phyloP scores from a whole-genome alignment of 148 eudicot species.

The Chenopodium suecicum region DNA sequence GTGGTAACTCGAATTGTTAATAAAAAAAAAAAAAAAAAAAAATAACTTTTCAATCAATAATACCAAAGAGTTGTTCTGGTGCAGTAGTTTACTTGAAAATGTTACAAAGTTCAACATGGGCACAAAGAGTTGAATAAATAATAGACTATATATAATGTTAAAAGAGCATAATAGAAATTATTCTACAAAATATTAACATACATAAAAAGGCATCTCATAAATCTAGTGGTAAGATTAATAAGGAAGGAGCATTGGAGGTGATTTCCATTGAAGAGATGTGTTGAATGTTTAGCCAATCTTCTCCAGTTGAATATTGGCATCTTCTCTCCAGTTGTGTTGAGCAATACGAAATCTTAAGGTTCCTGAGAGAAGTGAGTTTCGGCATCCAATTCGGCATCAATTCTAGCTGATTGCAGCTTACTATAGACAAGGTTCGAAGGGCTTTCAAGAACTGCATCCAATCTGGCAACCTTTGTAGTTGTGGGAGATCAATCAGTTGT shows the following conservation, averaged over 20 bases:
- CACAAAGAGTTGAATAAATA: too few relatives aligned
- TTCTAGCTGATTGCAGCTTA: not conserved
- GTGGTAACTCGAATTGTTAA: too few relatives aligned
- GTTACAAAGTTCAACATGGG: too few relatives aligned
- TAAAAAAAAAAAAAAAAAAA: too few relatives aligned
- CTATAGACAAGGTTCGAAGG: constrained; percentile 16
- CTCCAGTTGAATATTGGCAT: constrained; percentile 9
- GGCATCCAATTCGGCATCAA: not conserved
- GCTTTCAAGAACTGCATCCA: constrained; percentile 20
- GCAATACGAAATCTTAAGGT: constrained; percentile 2
- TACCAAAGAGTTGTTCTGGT: too few relatives aligned
- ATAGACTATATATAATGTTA: too few relatives aligned
- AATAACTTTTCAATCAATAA: too few relatives aligned
- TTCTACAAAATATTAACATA: too few relatives aligned
- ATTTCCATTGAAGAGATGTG: not conserved
- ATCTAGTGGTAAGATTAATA: too few relatives aligned
- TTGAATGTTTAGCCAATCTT: constrained; percentile 20
- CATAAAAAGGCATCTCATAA: too few relatives aligned
- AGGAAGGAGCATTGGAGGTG: not conserved
- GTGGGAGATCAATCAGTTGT: constrained; percentile 4
- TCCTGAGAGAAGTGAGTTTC: constrained; percentile 19
- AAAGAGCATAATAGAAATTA: too few relatives aligned
- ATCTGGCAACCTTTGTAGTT: constrained; percentile 14
- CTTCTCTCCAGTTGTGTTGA: not conserved
- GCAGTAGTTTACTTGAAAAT: too few relatives aligned